phyloP scores from a whole-genome alignment of 768 basidiomycete genomes.

The Lentinula sp. region DNA sequence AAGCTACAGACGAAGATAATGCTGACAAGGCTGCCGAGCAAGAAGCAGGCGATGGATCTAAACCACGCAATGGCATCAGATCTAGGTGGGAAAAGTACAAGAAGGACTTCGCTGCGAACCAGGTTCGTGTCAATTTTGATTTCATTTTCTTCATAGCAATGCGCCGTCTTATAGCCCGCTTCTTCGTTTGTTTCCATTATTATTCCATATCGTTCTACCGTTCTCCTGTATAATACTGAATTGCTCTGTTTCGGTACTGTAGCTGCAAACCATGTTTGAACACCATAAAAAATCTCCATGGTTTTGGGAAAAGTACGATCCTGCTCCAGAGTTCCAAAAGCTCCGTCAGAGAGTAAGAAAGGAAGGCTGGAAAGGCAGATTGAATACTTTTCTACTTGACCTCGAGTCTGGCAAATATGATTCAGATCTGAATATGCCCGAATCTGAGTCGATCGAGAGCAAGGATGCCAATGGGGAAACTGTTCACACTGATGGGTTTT shows the following conservation, averaged over 20 bases:
- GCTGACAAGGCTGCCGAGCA: conserved; percentile 81
- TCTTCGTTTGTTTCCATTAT: conserved; percentile 13
- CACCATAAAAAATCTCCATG: conserved; percentile 94
- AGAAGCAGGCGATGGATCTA: conserved; percentile 75
- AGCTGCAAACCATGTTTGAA: conserved; percentile 95
- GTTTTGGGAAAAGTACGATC: conserved; percentile 96
- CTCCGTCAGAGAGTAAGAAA: conserved; percentile 76
- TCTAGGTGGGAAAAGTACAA: conserved; percentile 90
- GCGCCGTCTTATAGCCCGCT: conserved; percentile 15
- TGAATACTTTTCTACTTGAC: conserved; percentile 69
- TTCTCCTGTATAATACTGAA: background rate
- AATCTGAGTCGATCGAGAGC: conserved; percentile 50
- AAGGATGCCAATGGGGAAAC: conserved; percentile 43
- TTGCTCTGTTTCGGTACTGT: conserved; percentile 32
- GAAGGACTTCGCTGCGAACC: conserved; percentile 80
- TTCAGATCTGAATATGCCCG: conserved; percentile 61
- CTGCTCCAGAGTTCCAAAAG: conserved; percentile 58
- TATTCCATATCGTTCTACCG: conserved; percentile 9
- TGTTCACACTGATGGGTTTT: conserved; percentile 31
- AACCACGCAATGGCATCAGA: conserved; percentile 81
- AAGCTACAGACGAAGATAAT: conserved; percentile 77
- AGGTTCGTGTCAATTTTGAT: conserved; percentile 55
- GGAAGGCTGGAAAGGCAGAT: conserved; percentile 76
- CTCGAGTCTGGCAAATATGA: conserved; percentile 85
- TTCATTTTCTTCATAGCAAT: conserved; percentile 8